Evolutionary conservation across 192 early-diverging fungal species (phyloP).

Genomic region (Coemansia reversa): DNA sequence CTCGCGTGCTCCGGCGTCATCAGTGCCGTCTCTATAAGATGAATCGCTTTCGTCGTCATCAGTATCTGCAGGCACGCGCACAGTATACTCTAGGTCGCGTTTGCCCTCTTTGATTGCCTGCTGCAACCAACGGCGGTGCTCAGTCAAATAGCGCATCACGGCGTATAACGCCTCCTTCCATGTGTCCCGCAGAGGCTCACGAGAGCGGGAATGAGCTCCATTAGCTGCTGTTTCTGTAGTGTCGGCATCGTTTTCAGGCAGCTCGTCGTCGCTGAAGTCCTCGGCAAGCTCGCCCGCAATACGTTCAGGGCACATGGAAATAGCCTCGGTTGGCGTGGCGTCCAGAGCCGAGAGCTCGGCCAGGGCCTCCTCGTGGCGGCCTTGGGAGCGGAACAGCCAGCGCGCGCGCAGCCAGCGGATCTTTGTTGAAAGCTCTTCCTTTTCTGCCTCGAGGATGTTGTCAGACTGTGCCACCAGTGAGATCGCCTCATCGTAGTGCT

Average conservation of each 20-base stretch:
- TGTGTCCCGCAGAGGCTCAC: constrained; percentile 24
- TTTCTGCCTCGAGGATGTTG: constrained; percentile 67
- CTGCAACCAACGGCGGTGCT: constrained; percentile 75
- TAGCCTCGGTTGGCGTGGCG: constrained; percentile 64
- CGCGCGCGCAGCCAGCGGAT: constrained; percentile 69
- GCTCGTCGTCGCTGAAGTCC: constrained; percentile 18
- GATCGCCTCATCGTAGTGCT: constrained; percentile 72
- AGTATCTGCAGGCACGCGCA: constrained; percentile 36
- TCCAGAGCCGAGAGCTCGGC: constrained; percentile 66
- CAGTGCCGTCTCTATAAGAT: not conserved
- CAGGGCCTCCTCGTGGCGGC: constrained; percentile 65
- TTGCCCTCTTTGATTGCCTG: constrained; percentile 48
- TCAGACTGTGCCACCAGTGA: constrained; percentile 76
- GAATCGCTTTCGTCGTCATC: constrained; percentile 22
- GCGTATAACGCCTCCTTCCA: constrained; percentile 54
- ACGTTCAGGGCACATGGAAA: constrained; percentile 66
- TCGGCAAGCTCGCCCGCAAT: constrained; percentile 65
- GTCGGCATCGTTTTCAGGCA: constrained; percentile 10
- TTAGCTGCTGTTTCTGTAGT: not conserved
- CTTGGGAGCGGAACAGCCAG: constrained; percentile 64
- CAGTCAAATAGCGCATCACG: constrained; percentile 85
- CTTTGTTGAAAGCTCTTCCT: constrained; percentile 60
- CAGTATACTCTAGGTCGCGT: constrained; percentile 39
- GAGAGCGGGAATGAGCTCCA: not conserved
- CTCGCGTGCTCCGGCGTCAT: not conserved